Evolutionary conservation across 768 basidiomycete species (phyloP), one percentile per base, ranked within the genome.

Genomic region (Sistotremastrum suecicum): DNA sequence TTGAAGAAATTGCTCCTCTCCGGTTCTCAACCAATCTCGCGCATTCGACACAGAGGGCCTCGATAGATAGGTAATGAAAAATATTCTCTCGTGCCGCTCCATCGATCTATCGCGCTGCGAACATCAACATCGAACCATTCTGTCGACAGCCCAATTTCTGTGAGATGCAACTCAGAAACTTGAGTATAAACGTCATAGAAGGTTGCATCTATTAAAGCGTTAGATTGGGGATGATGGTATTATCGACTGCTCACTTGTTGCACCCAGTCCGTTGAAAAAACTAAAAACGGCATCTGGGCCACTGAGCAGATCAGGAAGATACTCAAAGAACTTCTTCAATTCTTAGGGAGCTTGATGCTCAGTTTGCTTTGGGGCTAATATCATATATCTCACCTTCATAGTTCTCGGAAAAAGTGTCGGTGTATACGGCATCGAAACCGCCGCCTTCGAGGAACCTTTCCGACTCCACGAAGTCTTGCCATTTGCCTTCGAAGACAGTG

Each of bases 261-360:
- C 94, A 10, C 88, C 95, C 6, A 99, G 73, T 8, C 95, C 95
- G 56, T 99, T 89, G 72, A 98, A 99, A 64, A 98, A 99, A 49
- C 89, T 83, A 58, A 92, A 86, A 10, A 77, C 69, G n/a, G 83
- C 81, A 9, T 78, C 68, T n/a, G 77, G 72, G 9, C 78, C 78
- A 20, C 71, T 69, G 10, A 97, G 67, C 4, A 99, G 68, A 53
- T 83, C 70, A 3, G 87, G 88, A 2, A 95, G 61, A 39, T 72
- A 66, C 45, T 78, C 76, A 60, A 99, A 97, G 64, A 98, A 94
- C 32, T 66, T 65, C 53, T 75, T 75, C 36, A 98, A 71, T 50
- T 83, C 83, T 68, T 47, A 20, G 20, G 20, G 20, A 20, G 20
- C 20, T 20, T 20, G 20, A 20, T 20, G 29, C 43, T 31, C 38